Conservation (phyloP, 352 stramenopile genomes). For the Phytophthora uliginosa region DNA sequence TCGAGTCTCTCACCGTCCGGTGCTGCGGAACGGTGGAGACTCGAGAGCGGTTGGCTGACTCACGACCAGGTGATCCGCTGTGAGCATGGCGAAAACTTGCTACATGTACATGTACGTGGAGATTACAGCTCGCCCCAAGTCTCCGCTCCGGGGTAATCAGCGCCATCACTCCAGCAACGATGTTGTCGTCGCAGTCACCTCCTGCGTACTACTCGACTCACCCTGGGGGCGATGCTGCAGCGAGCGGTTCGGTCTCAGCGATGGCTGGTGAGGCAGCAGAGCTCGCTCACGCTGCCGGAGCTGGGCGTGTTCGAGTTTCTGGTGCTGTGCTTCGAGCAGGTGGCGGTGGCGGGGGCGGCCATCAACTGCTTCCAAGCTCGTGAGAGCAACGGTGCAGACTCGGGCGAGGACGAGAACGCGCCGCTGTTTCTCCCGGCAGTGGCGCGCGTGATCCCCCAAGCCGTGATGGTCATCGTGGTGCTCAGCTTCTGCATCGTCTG, state of each 20-base stretch:
- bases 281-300: conserved; percentile 22
- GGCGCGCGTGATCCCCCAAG: conserved; percentile 19
- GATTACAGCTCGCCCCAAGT: conserved; percentile 10
- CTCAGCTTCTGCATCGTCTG: conserved; percentile 33
- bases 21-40: not conserved
- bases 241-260: conserved; percentile 18
- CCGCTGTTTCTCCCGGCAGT: conserved; percentile 22
- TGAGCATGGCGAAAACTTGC: not conserved
- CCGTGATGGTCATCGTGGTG: conserved; percentile 28
- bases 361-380: conserved; percentile 38
- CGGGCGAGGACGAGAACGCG: not conserved
- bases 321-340: conserved; percentile 40
- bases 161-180: not conserved
- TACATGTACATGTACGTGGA: not conserved
- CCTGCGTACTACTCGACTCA: not conserved
- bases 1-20: not conserved
- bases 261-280: conserved; percentile 30
- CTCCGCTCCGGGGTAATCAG: conserved; percentile 14
- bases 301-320: conserved; percentile 39
- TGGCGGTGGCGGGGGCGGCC: conserved; percentile 33
- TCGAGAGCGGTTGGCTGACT: not conserved
- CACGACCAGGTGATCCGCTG: not conserved
- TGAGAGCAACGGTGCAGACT: not conserved
- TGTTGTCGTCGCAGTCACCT: not conserved
- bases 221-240: not conserved